Evolutionary conservation across 495 filamentous ascomycete genomes (phyloP).

Genomic region (Trypethelium eluteriae): DNA sequence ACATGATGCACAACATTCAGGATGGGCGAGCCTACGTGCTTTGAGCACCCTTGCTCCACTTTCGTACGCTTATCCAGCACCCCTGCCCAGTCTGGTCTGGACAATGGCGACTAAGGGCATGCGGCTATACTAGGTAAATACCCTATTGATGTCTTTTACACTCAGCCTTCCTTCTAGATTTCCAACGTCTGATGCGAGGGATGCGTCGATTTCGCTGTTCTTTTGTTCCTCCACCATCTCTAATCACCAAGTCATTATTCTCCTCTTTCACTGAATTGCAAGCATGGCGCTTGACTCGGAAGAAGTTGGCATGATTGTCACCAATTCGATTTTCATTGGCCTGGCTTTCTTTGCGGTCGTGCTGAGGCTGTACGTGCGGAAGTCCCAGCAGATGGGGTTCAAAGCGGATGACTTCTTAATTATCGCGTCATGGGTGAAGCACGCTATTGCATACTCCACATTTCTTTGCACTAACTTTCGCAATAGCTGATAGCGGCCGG

Average conservation of each 20-base stretch:
- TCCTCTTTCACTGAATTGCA: slow-evolving; percentile 1
- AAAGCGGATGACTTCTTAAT: slow-evolving; percentile 7
- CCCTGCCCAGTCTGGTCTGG: no score
- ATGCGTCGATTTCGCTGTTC: not conserved
- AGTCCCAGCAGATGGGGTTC: not conserved
- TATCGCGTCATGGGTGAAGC: not conserved
- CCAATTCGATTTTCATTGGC: slow-evolving; percentile 7
- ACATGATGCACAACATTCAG: no score
- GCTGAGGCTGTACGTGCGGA: slow-evolving; percentile 7
- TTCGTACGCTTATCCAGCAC: no score
- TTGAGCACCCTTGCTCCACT: no score
- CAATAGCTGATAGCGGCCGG: not conserved
- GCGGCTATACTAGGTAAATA: no score
- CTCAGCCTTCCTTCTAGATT: no score
- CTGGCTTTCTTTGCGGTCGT: not conserved
- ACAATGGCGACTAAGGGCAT: no score
- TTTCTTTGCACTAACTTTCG: not conserved
- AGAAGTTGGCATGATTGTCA: slow-evolving; percentile 1
- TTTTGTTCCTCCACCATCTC: not conserved
- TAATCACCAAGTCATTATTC: not conserved
- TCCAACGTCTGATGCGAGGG: not conserved
- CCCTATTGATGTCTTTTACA: no score
- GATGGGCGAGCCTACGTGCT: no score
- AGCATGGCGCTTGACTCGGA: slow-evolving; percentile 2
- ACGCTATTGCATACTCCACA: not conserved